Percentiles rank a stretch among this genome's conserved stretches.
Evolutionary conservation across 441 rosid genomes (phyloP).

Genomic region (Eruca vesicaria): DNA sequence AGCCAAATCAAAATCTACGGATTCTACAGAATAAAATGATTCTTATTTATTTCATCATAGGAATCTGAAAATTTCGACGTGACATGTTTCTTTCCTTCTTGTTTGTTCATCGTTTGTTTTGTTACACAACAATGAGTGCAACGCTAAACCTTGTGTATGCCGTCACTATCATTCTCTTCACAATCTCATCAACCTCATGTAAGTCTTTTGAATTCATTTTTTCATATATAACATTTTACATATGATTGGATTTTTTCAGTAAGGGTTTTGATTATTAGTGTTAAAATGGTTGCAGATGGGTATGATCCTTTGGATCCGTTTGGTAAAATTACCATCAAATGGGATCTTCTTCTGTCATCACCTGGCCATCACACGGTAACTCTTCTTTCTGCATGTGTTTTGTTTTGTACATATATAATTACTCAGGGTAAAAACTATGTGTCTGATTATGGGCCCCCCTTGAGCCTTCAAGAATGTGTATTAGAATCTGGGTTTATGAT

Average conservation of each 20-base stretch:
- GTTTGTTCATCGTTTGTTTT: conserved; percentile 5
- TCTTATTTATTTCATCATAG: not conserved
- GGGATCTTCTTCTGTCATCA: conserved; percentile 63
- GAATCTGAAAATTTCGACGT: conserved; percentile 10
- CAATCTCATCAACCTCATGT: conserved; percentile 31
- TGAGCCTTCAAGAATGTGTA: not conserved
- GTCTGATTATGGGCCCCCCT: conserved; percentile 19
- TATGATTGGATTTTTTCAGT: not conserved
- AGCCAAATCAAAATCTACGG: conserved; percentile 1
- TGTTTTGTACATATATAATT: not conserved
- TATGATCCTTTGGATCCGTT: conserved; percentile 83
- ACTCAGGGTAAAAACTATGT: too few species aligned
- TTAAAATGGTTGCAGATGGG: conserved; percentile 54
- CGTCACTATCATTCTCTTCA: conserved; percentile 23
- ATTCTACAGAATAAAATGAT: not conserved
- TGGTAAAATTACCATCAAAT: conserved; percentile 71
- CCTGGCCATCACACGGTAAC: conserved; percentile 26
- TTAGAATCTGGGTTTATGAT: conserved; percentile 32
- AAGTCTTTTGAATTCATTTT: not conserved
- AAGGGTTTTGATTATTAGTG: conserved; percentile 3
- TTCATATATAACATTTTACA: not conserved
- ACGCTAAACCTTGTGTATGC: conserved; percentile 29
- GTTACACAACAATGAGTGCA: conserved; percentile 34
- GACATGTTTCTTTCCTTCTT: not conserved
- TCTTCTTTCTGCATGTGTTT: not conserved